Evolutionary conservation across 345 rosid species (phyloP).

Genomic region (Nasturtium officinale): DNA sequence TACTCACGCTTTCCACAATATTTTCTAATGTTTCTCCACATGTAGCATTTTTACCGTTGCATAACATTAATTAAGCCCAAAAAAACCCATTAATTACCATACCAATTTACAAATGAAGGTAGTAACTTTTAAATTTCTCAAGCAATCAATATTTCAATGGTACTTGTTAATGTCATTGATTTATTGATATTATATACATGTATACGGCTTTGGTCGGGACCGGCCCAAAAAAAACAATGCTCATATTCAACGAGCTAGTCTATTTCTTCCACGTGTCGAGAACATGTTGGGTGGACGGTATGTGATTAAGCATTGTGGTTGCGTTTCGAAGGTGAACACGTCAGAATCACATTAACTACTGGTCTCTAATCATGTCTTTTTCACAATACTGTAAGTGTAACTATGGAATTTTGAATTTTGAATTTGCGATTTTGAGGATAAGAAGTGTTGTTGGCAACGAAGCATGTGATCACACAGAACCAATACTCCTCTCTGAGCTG

Average conservation of each 20-base stretch:
- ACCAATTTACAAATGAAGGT: too few species aligned
- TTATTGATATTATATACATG: background rate
- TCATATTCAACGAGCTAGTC: conserved; percentile 16
- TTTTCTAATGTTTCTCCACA: conserved; percentile 8
- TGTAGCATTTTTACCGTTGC: background rate
- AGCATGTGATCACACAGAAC: conserved; percentile 34
- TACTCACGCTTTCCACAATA: background rate
- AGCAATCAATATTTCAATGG: too few species aligned
- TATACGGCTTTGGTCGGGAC: conserved; percentile 38
- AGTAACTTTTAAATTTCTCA: background rate
- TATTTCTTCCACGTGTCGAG: conserved; percentile 7
- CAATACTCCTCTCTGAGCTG: conserved; percentile 29
- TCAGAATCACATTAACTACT: conserved; percentile 1
- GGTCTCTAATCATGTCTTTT: too few species aligned
- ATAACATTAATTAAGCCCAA: background rate
- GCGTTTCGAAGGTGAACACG: conserved; percentile 30
- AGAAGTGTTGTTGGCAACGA: conserved; percentile 20
- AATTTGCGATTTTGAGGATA: background rate
- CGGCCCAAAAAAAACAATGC: conserved; percentile 35
- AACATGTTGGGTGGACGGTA: conserved; percentile 29
- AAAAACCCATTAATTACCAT: too few species aligned
- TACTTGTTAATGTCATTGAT: background rate
- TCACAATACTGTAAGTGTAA: conserved; percentile 10
- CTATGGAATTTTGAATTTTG: background rate
- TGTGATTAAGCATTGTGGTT: conserved; percentile 23